Conservation (phyloP, 179 eudicot species). For the Nepenthes alata region DNA sequence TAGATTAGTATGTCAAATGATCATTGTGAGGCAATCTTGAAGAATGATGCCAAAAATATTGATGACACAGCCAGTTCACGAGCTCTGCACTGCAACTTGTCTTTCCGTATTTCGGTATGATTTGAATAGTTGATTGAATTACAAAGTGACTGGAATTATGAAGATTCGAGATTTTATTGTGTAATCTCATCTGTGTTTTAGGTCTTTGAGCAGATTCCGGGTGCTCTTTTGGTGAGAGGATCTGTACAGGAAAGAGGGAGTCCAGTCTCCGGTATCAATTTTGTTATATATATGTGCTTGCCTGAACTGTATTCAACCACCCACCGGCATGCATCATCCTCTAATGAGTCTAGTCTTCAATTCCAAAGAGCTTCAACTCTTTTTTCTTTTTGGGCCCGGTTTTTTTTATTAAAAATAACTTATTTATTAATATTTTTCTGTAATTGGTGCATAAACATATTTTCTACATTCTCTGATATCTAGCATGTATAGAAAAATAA, state of each 20-base stretch:
- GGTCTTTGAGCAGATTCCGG: slow-evolving; percentile 93
- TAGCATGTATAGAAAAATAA: no score
- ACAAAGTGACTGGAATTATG: neutral
- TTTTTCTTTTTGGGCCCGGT: neutral
- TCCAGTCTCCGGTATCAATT: slow-evolving; percentile 33
- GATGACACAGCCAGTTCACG: slow-evolving; percentile 14
- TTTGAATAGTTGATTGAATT: neutral
- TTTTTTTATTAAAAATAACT: neutral
- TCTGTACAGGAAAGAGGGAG: slow-evolving; percentile 40
- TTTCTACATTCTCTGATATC: no score
- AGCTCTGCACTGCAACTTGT: slow-evolving; percentile 14
- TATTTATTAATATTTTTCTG: neutral
- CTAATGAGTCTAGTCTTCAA: neutral
- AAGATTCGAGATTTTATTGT: slow-evolving; percentile 1
- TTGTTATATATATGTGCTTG: neutral
- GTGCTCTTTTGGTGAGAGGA: slow-evolving; percentile 76
- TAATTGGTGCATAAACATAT: no score
- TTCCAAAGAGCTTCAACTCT: neutral
- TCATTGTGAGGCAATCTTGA: slow-evolving; percentile 42
- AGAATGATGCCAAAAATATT: slow-evolving; percentile 22
- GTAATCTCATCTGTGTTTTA: slow-evolving; percentile 8
- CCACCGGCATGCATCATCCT: no score
- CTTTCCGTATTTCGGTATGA: slow-evolving; percentile 51
- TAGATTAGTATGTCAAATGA: slow-evolving; percentile 42
- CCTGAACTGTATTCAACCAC: no score